These are phyloP conservation scores for Tricholoma saponaceum DNA, from an alignment of 768 basidiomycete genomes.

Conservation along the genomic window DNA sequence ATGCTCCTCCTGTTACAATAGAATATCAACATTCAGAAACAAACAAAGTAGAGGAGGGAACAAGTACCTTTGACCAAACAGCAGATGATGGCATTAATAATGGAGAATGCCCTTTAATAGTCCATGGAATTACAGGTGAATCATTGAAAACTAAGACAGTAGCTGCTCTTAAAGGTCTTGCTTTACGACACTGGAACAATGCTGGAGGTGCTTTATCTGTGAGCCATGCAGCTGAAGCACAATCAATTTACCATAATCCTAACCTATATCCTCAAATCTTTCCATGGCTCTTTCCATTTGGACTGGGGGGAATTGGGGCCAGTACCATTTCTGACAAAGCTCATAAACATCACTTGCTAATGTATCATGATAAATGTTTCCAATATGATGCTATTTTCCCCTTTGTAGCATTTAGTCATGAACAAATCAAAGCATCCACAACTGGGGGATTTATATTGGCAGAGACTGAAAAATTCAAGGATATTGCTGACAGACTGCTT, in stretches of 20 bases:
- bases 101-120: constrained; percentile 31
- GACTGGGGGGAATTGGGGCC: constrained; percentile 26
- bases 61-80: no score
- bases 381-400: no score
- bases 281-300: constrained; percentile 41
- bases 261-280: no score
- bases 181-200: constrained; percentile 15
- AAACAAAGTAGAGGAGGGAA: no score
- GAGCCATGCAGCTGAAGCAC: constrained; percentile 17
- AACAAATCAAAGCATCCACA: constrained; percentile 15
- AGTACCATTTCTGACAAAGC: constrained; percentile 9
- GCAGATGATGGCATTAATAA: constrained; percentile 22
- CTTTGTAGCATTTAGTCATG: no score
- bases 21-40: no score
- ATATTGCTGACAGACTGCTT: constrained; percentile 1
- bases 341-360: constrained; percentile 24
- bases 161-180: neutral
- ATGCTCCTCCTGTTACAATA: no score
- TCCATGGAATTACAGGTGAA: constrained; percentile 30
- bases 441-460: constrained; percentile 1
- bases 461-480: neutral
- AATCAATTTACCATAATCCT: no score
- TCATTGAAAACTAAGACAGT: constrained; percentile 23
- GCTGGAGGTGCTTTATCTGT: constrained; percentile 22
- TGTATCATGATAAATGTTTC: no score